A percentile compares a stretch with the other conserved stretches of the same genome.
phyloP scores from a whole-genome alignment of 83 land plant species.

The Diphasiastrum complanatum region DNA sequence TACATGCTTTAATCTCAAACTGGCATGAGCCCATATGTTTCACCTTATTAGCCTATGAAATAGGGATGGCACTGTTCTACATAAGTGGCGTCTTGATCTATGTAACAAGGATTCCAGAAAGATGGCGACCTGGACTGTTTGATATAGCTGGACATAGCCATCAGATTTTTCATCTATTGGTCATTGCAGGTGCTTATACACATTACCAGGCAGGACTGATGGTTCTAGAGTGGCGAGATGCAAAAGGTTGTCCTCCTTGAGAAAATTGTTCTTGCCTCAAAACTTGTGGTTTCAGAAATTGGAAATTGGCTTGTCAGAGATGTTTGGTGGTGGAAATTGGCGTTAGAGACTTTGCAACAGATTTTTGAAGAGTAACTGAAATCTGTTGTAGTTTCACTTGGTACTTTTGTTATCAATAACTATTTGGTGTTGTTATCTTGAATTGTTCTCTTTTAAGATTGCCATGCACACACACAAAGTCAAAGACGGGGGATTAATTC shows the following conservation, averaged over 20 bases:
- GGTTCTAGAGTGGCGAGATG: slow-evolving; percentile 45
- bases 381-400: too few relatives aligned
- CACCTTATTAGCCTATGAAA: slow-evolving; percentile 38
- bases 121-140: slow-evolving; percentile 57
- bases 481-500: too few relatives aligned
- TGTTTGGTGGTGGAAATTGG: too few relatives aligned
- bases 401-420: too few relatives aligned
- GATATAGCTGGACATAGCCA: slow-evolving; percentile 75
- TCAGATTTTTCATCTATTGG: slow-evolving; percentile 63
- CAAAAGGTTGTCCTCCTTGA: slow-evolving; percentile 44
- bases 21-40: slow-evolving; percentile 44
- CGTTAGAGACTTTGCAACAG: too few relatives aligned
- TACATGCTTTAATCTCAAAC: slow-evolving; percentile 42
- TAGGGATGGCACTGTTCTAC: slow-evolving; percentile 51
- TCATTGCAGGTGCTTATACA: slow-evolving; percentile 53
- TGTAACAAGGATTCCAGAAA: slow-evolving; percentile 54
- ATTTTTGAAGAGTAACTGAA: too few relatives aligned
- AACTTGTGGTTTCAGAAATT: too few relatives aligned
- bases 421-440: too few relatives aligned
- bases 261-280: too few relatives aligned
- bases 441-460: too few relatives aligned
- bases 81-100: slow-evolving; percentile 47
- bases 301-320: too few relatives aligned
- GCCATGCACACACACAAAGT: too few relatives aligned
- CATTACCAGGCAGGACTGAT: slow-evolving; percentile 62